These are phyloP conservation scores for Ogataea nakhonphanomensis DNA, from an alignment of 805 yeast species.

Conservation along the genomic window DNA sequence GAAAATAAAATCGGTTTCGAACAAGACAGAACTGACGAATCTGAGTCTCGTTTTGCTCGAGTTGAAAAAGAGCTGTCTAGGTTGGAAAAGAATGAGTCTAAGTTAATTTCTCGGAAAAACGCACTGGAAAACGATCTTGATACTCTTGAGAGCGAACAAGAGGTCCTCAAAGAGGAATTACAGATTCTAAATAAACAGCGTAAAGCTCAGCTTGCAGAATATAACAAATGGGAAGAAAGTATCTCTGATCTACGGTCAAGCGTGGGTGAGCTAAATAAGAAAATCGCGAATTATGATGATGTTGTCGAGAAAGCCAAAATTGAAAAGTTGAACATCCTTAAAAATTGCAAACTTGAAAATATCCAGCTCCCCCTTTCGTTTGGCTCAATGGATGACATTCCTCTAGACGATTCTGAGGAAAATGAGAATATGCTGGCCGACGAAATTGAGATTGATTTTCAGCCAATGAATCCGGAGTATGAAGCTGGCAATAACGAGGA, in stretches of 20 bases:
- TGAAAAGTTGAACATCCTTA: conserved; percentile 57
- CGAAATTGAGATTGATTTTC: conserved; percentile 54
- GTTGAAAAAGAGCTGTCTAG: conserved; percentile 38
- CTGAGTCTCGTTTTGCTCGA: conserved; percentile 42
- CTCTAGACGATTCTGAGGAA: conserved; percentile 50
- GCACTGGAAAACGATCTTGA: conserved; percentile 34
- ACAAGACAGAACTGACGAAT: conserved; percentile 52
- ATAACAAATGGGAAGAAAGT: conserved; percentile 29
- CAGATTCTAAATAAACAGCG: conserved; percentile 15
- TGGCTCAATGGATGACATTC: conserved; percentile 59
- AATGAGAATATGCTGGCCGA: conserved; percentile 34
- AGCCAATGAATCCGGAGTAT: conserved; percentile 40
- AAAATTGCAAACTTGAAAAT: conserved; percentile 72
- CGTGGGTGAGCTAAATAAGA: conserved; percentile 30
- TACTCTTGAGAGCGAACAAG: conserved; percentile 39
- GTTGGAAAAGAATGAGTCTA: conserved; percentile 34
- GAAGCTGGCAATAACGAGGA: conserved; percentile 32
- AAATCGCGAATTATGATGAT: conserved; percentile 45
- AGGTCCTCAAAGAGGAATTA: conserved; percentile 35
- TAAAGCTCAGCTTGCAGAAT: conserved; percentile 15
- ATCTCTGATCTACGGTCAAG: conserved; percentile 32
- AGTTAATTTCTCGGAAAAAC: conserved; percentile 33
- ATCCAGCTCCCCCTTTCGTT: conserved; percentile 58
- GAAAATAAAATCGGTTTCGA: conserved; percentile 66
- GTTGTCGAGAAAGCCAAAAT: conserved; percentile 49